phyloP scores from a whole-genome alignment of 2,329 filamentous ascomycete species.

The Fusarium sp. region DNA sequence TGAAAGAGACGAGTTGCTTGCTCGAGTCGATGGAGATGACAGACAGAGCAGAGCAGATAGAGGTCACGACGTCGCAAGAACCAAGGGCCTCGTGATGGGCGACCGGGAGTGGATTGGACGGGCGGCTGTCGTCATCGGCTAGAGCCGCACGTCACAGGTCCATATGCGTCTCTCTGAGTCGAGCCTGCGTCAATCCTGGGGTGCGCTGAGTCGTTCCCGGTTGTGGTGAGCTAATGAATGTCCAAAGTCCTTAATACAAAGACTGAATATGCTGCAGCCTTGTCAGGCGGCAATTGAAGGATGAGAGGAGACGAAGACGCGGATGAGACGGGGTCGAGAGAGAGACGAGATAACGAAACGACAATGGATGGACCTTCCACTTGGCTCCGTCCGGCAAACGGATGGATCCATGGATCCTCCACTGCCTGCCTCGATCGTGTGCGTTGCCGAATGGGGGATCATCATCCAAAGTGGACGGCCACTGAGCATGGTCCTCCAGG shows the following conservation, averaged over 20 bases:
- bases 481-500: slow-evolving; percentile 15
- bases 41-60: slow-evolving; percentile 6
- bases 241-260: neutral
- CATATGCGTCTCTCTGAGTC: slow-evolving; percentile 15
- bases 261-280: neutral
- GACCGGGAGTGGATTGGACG: slow-evolving; percentile 38
- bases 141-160: slow-evolving; percentile 43
- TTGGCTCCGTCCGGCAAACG: slow-evolving; percentile 14
- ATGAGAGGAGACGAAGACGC: neutral
- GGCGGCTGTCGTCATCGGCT: slow-evolving; percentile 45
- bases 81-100: slow-evolving; percentile 44
- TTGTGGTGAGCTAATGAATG: neutral
- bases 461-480: neutral
- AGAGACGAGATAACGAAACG: slow-evolving; percentile 25
- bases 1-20: slow-evolving; percentile 3
- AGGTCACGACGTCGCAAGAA: slow-evolving; percentile 37
- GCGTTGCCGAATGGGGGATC: slow-evolving; percentile 15
- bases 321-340: neutral
- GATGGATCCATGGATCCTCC: neutral
- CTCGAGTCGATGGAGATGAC: neutral
- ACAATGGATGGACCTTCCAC: slow-evolving; percentile 6
- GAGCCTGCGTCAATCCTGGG: neutral
- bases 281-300: slow-evolving; percentile 21
- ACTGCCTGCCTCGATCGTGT: neutral
- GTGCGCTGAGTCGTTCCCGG: neutral